phyloP scores from a whole-genome alignment of 2,329 filamentous ascomycete genomes.

The Davidsoniella eucalypti region DNA sequence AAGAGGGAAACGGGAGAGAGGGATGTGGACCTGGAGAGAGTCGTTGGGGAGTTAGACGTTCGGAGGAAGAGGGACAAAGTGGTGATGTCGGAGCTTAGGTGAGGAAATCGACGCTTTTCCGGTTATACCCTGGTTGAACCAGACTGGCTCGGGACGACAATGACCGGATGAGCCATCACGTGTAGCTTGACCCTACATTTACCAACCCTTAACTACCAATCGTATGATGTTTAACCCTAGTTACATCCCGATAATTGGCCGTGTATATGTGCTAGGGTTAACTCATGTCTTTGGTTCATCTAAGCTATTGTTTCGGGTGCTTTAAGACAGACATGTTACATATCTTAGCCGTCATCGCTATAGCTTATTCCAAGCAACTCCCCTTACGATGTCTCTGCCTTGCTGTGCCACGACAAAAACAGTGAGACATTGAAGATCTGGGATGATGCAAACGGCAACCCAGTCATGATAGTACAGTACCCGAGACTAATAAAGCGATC shows the following conservation, averaged over 20 bases:
- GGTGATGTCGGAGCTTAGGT: conserved; percentile 12
- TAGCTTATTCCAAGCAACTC: no score
- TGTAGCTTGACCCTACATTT: neutral
- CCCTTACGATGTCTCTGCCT: no score
- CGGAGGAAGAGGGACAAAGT: conserved; percentile 11
- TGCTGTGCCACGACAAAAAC: no score
- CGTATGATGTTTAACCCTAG: neutral
- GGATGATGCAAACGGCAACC: no score
- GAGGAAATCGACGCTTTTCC: conserved; percentile 12
- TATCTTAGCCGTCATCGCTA: neutral
- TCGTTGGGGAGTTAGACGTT: neutral
- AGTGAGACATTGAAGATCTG: no score
- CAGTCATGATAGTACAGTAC: no score
- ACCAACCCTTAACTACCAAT: neutral
- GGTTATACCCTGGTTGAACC: conserved; percentile 12
- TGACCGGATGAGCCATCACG: neutral
- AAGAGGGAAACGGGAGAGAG: neutral
- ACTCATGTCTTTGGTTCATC: neutral
- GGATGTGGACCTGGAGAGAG: conserved; percentile 4
- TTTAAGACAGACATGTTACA: neutral
- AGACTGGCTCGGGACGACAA: conserved; percentile 5
- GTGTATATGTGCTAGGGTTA: neutral
- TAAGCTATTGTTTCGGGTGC: neutral
- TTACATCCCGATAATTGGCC: neutral
- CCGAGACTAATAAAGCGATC: no score